A percentile compares a stretch with the other conserved stretches of the same genome.
phyloP scores from a whole-genome alignment of 352 stramenopile species.

The Phytophthora macrochlamydospora region DNA sequence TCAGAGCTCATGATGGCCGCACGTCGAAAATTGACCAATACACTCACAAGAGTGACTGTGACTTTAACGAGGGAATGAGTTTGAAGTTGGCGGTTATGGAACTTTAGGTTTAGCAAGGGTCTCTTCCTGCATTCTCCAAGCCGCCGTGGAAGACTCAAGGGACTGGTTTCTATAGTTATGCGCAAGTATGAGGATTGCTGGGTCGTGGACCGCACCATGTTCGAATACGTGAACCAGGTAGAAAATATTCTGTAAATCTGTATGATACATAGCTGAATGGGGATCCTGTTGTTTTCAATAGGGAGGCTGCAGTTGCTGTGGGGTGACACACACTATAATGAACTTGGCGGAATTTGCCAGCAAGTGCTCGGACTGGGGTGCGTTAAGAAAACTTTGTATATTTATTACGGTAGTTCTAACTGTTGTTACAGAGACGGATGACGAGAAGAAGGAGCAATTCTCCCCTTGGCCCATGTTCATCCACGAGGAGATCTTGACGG shows the following conservation, averaged over 20 bases:
- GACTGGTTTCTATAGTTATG: conserved; percentile 28
- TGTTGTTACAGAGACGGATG: conserved; percentile 85
- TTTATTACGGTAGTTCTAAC: neutral
- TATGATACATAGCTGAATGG: too few relatives aligned
- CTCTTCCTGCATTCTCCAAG: conserved; percentile 11
- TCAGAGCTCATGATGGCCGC: neutral
- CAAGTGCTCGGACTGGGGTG: conserved; percentile 91
- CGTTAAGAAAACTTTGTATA: neutral
- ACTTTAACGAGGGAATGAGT: conserved; percentile 3
- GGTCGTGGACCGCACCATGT: conserved; percentile 95
- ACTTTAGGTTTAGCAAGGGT: conserved; percentile 2
- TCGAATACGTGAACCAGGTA: conserved; percentile 93
- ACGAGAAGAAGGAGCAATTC: conserved; percentile 88
- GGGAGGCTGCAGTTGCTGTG: conserved; percentile 92
- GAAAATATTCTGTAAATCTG: too few relatives aligned
- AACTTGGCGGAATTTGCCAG: conserved; percentile 83
- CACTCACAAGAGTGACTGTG: neutral
- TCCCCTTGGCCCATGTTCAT: conserved; percentile 90
- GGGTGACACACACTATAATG: conserved; percentile 89
- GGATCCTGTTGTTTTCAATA: conserved; percentile 16
- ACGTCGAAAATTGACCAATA: neutral
- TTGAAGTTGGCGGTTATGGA: conserved; percentile 24
- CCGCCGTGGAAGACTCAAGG: conserved; percentile 12
- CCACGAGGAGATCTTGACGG: conserved; percentile 92
- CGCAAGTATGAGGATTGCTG: conserved; percentile 80